Conservation (phyloP, 2,329 filamentous ascomycete genomes). For the Ramichloridium luteum region DNA sequence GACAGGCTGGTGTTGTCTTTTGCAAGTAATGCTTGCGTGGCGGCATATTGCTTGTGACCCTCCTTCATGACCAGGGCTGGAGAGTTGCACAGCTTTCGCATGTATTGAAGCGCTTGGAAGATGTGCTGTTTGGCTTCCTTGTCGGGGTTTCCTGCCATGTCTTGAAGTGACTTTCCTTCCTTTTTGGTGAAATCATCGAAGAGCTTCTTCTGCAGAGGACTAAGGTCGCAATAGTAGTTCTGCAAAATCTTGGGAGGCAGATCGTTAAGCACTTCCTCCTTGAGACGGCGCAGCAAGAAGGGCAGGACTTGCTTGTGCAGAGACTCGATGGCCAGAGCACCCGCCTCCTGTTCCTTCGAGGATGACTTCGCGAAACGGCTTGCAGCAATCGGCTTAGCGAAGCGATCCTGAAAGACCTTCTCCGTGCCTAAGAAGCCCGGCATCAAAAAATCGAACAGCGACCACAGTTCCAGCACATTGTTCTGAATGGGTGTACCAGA, state of each 20-base stretch:
- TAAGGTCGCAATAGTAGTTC: conserved; percentile 98
- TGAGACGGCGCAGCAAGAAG: conserved; percentile 87
- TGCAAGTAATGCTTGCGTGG: conserved; percentile 68
- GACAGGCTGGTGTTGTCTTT: conserved; percentile 71
- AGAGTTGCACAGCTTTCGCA: conserved; percentile 98
- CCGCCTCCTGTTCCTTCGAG: conserved; percentile 94
- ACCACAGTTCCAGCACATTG: conserved; percentile 94
- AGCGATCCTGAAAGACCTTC: conserved; percentile 91
- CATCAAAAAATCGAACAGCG: conserved; percentile 97
- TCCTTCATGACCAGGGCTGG: conserved; percentile 94
- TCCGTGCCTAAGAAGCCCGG: conserved; percentile 92
- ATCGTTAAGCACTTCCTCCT: conserved; percentile 94
- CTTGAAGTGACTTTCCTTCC: conserved; percentile 75
- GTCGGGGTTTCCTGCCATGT: conserved; percentile 72
- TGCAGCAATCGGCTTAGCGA: conserved; percentile 87
- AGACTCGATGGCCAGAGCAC: conserved; percentile 92
- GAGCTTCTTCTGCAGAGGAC: conserved; percentile 83
- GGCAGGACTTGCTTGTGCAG: conserved; percentile 95
- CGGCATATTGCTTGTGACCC: conserved; percentile 77
- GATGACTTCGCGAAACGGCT: conserved; percentile 94
- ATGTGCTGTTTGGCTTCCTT: conserved; percentile 96
- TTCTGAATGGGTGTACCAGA: conserved; percentile 97
- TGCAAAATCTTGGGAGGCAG: conserved; percentile 95
- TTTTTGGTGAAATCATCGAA: conserved; percentile 96
- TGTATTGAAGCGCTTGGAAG: conserved; percentile 97